Evolutionary conservation across 1,139 yeast species (phyloP).

Genomic region (Magnusiomyces paraingens): DNA sequence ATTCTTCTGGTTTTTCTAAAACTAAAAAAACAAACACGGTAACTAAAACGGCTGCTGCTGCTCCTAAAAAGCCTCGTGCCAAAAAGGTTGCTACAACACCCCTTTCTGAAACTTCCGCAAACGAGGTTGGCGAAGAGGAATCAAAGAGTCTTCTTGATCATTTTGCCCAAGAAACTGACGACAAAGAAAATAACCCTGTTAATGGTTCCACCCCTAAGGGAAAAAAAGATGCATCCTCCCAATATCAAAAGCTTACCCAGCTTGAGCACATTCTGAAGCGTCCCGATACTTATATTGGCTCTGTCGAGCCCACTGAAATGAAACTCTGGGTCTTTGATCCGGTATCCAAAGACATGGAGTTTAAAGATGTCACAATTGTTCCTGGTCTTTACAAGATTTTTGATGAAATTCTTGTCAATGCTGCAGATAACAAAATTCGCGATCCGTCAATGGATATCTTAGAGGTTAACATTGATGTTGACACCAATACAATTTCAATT

Average conservation of each 20-base stretch:
- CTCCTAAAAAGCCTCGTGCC: conserved; percentile 17
- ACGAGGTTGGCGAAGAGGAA: conserved; percentile 2
- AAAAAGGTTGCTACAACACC: conserved; percentile 7
- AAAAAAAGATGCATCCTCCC: conserved; percentile 55
- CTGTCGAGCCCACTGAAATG: conserved; percentile 73
- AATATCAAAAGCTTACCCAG: conserved; percentile 89
- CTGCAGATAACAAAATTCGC: conserved; percentile 96
- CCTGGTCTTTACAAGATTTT: conserved; percentile 96
- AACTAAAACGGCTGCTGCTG: conserved; percentile 4
- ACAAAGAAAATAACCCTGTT: conserved; percentile 3
- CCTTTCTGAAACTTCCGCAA: neutral
- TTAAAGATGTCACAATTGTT: conserved; percentile 62
- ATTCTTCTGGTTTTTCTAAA: conserved; percentile 12
- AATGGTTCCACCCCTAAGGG: conserved; percentile 14
- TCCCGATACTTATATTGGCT: conserved; percentile 97
- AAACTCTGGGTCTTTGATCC: conserved; percentile 84
- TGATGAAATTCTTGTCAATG: conserved; percentile 95
- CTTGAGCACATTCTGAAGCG: conserved; percentile 93
- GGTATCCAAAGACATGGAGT: conserved; percentile 61
- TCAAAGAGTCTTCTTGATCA: neutral
- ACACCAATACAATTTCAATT: conserved; percentile 67
- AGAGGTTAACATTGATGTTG: conserved; percentile 73
- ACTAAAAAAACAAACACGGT: conserved; percentile 10
- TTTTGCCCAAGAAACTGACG: neutral
- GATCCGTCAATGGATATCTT: conserved; percentile 86